phyloP scores from a whole-genome alignment of 2,329 filamentous ascomycete genomes.

The Phaeosphaeriaceae sp. region DNA sequence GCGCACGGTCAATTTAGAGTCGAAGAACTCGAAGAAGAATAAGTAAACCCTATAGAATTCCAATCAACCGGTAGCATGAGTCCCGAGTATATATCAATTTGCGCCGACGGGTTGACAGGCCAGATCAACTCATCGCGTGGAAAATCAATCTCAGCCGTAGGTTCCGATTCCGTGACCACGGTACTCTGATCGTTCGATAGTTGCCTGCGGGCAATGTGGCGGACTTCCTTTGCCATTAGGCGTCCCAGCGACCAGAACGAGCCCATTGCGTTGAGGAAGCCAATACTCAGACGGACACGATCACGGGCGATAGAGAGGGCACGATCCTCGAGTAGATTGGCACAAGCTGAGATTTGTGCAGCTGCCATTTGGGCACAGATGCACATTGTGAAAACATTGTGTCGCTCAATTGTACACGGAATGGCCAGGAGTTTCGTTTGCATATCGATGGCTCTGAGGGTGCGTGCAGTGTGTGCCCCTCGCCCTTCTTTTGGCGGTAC shows the following conservation, averaged over 20 bases:
- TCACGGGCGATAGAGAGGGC: constrained; percentile 71
- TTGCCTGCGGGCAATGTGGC: constrained; percentile 74
- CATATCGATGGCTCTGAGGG: constrained; percentile 76
- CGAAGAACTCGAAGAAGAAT: constrained; percentile 18
- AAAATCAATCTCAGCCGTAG: constrained; percentile 30
- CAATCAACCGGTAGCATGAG: constrained; percentile 34
- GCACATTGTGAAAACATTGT: constrained; percentile 56
- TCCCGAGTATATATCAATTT: constrained; percentile 43
- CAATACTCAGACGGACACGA: constrained; percentile 78
- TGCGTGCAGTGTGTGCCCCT: constrained; percentile 74
- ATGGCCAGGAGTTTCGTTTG: constrained; percentile 78
- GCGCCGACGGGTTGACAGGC: constrained; percentile 34
- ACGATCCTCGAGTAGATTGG: constrained; percentile 53
- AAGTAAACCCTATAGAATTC: constrained; percentile 17
- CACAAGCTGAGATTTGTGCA: constrained; percentile 68
- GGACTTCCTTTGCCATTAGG: constrained; percentile 74
- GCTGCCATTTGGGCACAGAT: constrained; percentile 36
- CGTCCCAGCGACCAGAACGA: constrained; percentile 73
- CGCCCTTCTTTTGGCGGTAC: constrained; percentile 54
- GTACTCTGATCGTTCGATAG: constrained; percentile 35
- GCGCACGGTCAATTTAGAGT: constrained; percentile 7
- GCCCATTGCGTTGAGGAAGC: constrained; percentile 71
- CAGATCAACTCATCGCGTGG: constrained; percentile 38
- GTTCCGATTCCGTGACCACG: constrained; percentile 12
- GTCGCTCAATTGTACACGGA: constrained; percentile 72